These are phyloP conservation scores for Claviceps citrina DNA, from an alignment of 2,329 filamentous ascomycete genomes.

Conservation along the genomic window DNA sequence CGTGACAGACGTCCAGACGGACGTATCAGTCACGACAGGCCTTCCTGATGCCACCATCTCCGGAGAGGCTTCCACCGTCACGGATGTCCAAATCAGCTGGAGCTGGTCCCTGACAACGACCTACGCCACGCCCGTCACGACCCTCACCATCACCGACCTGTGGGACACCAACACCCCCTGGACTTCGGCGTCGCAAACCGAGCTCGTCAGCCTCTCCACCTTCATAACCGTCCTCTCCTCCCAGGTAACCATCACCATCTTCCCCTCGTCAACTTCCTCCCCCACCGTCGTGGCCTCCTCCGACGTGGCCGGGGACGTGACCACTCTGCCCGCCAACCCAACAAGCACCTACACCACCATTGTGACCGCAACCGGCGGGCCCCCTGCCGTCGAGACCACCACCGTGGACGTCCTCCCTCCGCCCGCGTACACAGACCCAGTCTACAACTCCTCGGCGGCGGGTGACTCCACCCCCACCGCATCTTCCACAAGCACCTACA, in stretches of 20 bases:
- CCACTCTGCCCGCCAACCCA: slow-evolving; percentile 9
- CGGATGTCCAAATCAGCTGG: slow-evolving; percentile 12
- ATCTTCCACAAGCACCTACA: slow-evolving; percentile 9
- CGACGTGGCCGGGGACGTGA: slow-evolving; percentile 12
- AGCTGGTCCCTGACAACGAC: slow-evolving; percentile 9
- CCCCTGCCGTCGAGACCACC: slow-evolving; percentile 16
- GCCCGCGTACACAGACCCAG: slow-evolving; percentile 11
- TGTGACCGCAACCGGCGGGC: slow-evolving; percentile 18
- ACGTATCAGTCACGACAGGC: slow-evolving; percentile 14
- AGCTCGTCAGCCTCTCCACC: slow-evolving; percentile 7
- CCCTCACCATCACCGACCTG: slow-evolving; percentile 18
- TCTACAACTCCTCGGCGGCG: slow-evolving; percentile 16
- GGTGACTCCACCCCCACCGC: slow-evolving; percentile 8
- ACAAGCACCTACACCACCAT: slow-evolving; percentile 17
- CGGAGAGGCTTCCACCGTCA: slow-evolving; percentile 18
- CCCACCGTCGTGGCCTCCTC: slow-evolving; percentile 5
- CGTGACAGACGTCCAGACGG: slow-evolving; percentile 16
- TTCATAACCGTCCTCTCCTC: slow-evolving; percentile 12
- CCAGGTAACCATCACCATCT: slow-evolving; percentile 13
- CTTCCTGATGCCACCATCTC: slow-evolving; percentile 20
- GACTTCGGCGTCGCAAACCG: neutral
- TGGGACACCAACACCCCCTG: slow-evolving; percentile 9
- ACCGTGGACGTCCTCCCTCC: slow-evolving; percentile 18
- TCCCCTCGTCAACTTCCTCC: neutral
- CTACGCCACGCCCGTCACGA: slow-evolving; percentile 10